Evolutionary conservation across 352 stramenopile species (phyloP), one percentile per base, ranked within the genome.

Genomic region (Blastocystis sp.): DNA sequence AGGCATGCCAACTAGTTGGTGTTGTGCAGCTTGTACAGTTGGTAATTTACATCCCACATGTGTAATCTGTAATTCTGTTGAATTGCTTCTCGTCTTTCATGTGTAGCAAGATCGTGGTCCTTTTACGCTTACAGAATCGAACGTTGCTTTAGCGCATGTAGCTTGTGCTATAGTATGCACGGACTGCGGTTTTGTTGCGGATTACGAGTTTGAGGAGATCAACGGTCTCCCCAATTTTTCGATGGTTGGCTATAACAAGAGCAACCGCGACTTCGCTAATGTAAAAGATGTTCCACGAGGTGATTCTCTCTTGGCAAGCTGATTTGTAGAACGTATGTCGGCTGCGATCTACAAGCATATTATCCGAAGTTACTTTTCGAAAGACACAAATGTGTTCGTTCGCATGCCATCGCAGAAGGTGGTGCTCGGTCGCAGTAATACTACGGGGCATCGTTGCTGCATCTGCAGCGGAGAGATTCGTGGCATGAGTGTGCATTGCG

Each of bases 161-260:
- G 3, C 41, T 2, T 84, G 73, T 64, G 29, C 62, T 8, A 66
- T 84, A 29, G 9, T 84, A 20, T 56, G 43, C 26, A 20, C 47
- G 13, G 73, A 84, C 6, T 66, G 73, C 26, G 73, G 73, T 4
- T 84, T 84, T 64, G 20, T 68, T 9, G 47, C 62, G 6, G 34
- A 84, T 41, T 45, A 37, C 13, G n/a, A 50, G 5, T 84, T 66
- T 45, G 73, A 84, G 73, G 43, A 23, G 37, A n/a, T 68, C 3
- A 84, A 84, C 47, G 73, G 73, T 47, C 26, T 84, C 15, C 73
- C 73, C 15, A 20, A 63, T 15, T 84, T 84, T 43, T 43, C 45
- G 29, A 43, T 37, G 11, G 64, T 29, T 5, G 70, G 70, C 1
- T 80, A 66, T 47, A 80, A 80, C 41, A 39, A 34, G 9, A 34